A percentile compares a stretch with the other conserved stretches of the same genome.
phyloP scores from a whole-genome alignment of 306 rosid species.

The Begonia fuchsioides region DNA sequence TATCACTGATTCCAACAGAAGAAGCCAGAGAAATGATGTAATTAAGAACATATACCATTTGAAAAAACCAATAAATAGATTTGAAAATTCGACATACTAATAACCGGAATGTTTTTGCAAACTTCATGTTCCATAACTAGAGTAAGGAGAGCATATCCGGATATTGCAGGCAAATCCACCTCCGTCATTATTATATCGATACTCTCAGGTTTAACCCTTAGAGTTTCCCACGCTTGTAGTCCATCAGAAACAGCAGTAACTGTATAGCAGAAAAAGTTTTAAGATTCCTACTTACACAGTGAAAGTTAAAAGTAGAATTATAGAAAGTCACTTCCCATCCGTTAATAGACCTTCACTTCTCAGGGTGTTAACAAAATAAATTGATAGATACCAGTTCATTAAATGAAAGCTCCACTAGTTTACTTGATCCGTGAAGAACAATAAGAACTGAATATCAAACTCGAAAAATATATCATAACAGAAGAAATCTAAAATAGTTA shows the following conservation, averaged over 20 bases:
- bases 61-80: slow-evolving; percentile 6
- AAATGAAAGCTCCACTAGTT: no score
- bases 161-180: slow-evolving; percentile 59
- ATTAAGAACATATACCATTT: not conserved
- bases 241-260: slow-evolving; percentile 62
- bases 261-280: slow-evolving; percentile 13
- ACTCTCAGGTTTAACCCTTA: slow-evolving; percentile 34
- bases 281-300: no score
- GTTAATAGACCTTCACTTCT: no score
- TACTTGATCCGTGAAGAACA: no score
- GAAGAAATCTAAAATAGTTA: no score
- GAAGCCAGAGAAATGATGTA: not conserved
- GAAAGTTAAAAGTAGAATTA: not conserved
- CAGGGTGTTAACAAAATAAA: no score
- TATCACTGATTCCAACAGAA: slow-evolving; percentile 41
- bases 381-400: no score
- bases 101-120: slow-evolving; percentile 62
- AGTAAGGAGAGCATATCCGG: slow-evolving; percentile 60
- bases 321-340: no score
- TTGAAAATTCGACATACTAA: slow-evolving; percentile 31
- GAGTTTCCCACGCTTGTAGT: slow-evolving; percentile 59
- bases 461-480: no score
- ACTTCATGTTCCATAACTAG: slow-evolving; percentile 58
- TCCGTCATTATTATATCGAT: slow-evolving; percentile 62
- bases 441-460: no score